These are phyloP conservation scores for Globisporangium parvum DNA, from an alignment of 352 stramenopile genomes.

Conservation along the genomic window DNA sequence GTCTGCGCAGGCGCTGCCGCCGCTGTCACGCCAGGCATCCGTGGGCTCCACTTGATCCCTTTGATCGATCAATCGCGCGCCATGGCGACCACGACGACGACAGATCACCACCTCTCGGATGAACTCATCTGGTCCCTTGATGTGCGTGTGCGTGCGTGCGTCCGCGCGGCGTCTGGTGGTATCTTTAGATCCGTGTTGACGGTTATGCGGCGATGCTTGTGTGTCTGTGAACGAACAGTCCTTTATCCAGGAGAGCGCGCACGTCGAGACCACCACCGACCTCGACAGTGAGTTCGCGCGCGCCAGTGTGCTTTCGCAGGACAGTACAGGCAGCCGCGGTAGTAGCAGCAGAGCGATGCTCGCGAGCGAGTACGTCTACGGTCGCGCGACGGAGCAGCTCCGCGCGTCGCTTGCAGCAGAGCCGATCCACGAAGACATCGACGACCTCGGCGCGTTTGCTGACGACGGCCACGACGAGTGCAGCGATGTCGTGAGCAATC, in stretches of 20 bases:
- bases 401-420: slow-evolving; percentile 15
- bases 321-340: slow-evolving; percentile 7
- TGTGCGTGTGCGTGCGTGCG: slow-evolving; percentile 55
- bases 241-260: slow-evolving; percentile 34
- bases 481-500: slow-evolving; percentile 18
- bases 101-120: slow-evolving; percentile 57
- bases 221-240: slow-evolving; percentile 17
- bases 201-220: slow-evolving; percentile 3
- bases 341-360: slow-evolving; percentile 15
- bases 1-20: too few species aligned
- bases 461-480: slow-evolving; percentile 24
- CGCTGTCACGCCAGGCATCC: too few species aligned
- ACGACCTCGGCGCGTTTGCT: slow-evolving; percentile 18
- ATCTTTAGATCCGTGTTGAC: slow-evolving; percentile 8
- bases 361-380: slow-evolving; percentile 43
- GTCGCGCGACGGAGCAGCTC: slow-evolving; percentile 15
- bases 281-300: slow-evolving; percentile 28
- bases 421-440: slow-evolving; percentile 10
- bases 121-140: slow-evolving; percentile 67
- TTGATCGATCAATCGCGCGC: not conserved
- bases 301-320: slow-evolving; percentile 40
- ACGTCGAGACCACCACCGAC: slow-evolving; percentile 16
- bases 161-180: slow-evolving; percentile 1
- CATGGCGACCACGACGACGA: slow-evolving; percentile 11
- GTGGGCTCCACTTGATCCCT: too few species aligned